A percentile compares a stretch with the other conserved stretches of the same genome.
Evolutionary conservation across 345 rosid genomes (phyloP).

Genomic region (Eucalyptus polyanthemos): DNA sequence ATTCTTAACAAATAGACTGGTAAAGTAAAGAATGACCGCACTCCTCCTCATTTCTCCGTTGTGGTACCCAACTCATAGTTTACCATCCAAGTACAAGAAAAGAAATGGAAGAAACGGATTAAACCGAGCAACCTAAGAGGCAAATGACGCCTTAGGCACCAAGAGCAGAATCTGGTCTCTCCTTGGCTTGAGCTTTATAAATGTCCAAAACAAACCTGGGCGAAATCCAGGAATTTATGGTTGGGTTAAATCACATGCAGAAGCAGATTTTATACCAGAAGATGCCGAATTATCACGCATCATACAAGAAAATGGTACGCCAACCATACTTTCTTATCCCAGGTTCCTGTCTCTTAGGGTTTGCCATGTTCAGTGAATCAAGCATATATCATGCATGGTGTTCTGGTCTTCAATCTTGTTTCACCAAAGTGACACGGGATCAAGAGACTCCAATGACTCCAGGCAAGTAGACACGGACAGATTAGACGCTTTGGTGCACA

Average conservation of each 20-base stretch:
- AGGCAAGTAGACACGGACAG: background rate
- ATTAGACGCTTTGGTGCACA: background rate
- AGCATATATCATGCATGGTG: constrained; percentile 1
- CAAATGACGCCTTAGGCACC: background rate
- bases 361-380: constrained; percentile 27
- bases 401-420: background rate
- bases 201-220: too few species aligned
- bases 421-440: constrained; percentile 9
- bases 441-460: background rate
- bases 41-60: constrained; percentile 15
- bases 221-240: too few species aligned
- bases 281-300: too few species aligned
- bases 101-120: background rate
- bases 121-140: background rate
- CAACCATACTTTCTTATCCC: too few species aligned
- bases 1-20: constrained; percentile 8
- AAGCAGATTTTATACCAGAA: too few species aligned
- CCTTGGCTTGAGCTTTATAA: too few species aligned
- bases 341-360: background rate
- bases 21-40: constrained; percentile 25
- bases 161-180: too few species aligned
- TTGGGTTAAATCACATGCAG: too few species aligned
- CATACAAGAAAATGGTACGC: too few species aligned
- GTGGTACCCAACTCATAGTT: constrained; percentile 17
- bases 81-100: background rate